Base-by-base conservation (phyloP, 352 stramenopile genomes). In the Pythium oligandrum region DNA sequence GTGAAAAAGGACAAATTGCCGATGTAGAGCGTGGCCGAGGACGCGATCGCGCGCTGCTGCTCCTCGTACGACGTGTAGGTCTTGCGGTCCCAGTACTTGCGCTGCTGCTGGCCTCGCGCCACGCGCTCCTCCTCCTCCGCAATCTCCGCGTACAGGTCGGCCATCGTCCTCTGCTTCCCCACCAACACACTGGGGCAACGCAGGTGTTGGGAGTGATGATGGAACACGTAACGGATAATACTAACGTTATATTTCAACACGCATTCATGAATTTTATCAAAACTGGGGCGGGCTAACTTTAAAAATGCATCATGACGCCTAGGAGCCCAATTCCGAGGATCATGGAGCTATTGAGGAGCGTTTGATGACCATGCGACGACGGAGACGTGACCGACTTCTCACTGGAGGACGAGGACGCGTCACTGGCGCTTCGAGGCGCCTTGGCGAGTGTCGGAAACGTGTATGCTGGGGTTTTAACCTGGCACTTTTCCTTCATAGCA, bases 1-100 rank as follows among this genome's bases (percentile, higher is more conserved):
- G 96, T 98, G 57, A 96, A 98, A 71, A 99, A 99, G 42, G 89
- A 94, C 44, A 99, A 66, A 67, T 99, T 99, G 44, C 96, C 96
- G 37, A 99, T 78, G 70, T 99, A 99, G 30, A 99, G 65, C 30
- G 96, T 99, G 7, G 66, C 68, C 30, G 89, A 98, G 44, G 74
- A 78, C 26, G 76, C 79, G 50, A 99, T 89, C 38, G 94, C 95
- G 39, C 84, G 75, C 66, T 98, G 90, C 75, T 98, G 95, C 64
- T 96, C 81, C 37, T 97, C 89, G 39, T 83, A 83, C 7, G 84
- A 96, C 42, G 82, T 75, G 61, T 96, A 98, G 36, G 96, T 96
- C 51, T 96, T 97, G 51, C 91, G 83, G 72, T 98, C 90, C 91
- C 93, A 98, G 75, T 98, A 98, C 48, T 98, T 83, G 54, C 81